Evolutionary conservation across 2,329 filamentous ascomycete species (phyloP), one percentile per base, ranked within the genome.

Genomic region (Cordyceps farinosa): DNA sequence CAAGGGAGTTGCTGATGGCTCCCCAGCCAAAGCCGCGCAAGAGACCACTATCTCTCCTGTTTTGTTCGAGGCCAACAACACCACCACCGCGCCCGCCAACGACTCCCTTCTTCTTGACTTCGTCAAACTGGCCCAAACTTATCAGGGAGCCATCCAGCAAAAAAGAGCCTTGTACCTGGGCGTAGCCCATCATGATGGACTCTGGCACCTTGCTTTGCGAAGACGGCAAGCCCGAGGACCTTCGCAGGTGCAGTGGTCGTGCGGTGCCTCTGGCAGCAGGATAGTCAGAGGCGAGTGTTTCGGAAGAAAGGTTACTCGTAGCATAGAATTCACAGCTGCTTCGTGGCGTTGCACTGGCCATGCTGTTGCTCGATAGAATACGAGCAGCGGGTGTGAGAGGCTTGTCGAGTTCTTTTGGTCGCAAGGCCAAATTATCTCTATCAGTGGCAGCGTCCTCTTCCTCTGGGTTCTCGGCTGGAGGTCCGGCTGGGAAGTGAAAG

Each of bases 311-410:
- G 73, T 98, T 97, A 78, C 94, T 97, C 73, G 94, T 79, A 1
- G 93, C 93, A 75, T 97, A 98, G 70, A 98, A 96, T 71, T 99
- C 95, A 61, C 90, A 90, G 73, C 95, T 99, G 67, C 91, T 97
- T 69, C 95, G 84, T 30, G 92, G 92, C 34, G 94, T 98, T 5
- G 86, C 88, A 61, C 85, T 86, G 65, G 71, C 85, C 67, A 90
- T 81, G 69, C 91, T 96, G 17, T 89, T 88, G 38, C 90, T 88
- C 3, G 92, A 91, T 60, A 96, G 80, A 58, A 96, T 87, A 57
- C 89, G 82, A 5, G 88, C 84, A 22, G 86, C 82, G 1, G 88
- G 86, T 30, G 84, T 80, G 30, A 59, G 38, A 15, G 82, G 77
- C 69, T 80, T 84, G 69, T 87, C 90, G 5, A 69, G 67, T 11